A percentile compares a stretch with the other conserved stretches of the same genome.
These are phyloP conservation scores for Chlorella ohadii DNA, from an alignment of 139 green algal genomes.

Conservation along the genomic window DNA sequence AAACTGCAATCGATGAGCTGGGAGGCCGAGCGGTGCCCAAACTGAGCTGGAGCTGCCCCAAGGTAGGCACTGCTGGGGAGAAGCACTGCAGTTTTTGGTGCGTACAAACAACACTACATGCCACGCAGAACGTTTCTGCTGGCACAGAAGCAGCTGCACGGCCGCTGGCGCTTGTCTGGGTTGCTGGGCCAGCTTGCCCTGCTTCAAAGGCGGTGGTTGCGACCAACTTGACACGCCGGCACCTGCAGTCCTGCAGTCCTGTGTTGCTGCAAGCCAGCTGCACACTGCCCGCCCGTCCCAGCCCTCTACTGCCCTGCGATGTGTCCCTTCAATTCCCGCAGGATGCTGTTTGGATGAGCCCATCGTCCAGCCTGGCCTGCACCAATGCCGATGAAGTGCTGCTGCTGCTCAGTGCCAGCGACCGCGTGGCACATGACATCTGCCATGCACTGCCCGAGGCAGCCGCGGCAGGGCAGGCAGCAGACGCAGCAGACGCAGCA, in stretches of 20 bases:
- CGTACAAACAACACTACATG: no score
- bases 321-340: conserved; percentile 2
- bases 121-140: no score
- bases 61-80: conserved; percentile 15
- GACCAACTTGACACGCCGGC: no score
- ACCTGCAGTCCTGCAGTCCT: no score
- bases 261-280: no score
- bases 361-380: conserved; percentile 63
- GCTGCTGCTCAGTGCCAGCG: conserved; percentile 92
- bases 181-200: no score
- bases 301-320: not conserved
- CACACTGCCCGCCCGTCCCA: no score
- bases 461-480: not conserved
- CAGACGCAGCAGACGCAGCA: conserved; percentile 3
- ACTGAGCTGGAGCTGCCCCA: conserved; percentile 93
- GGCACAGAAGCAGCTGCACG: no score
- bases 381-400: conserved; percentile 80
- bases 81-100: no score
- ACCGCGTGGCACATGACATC: conserved; percentile 89
- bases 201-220: no score
- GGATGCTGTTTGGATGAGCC: conserved; percentile 89
- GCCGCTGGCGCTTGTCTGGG: no score
- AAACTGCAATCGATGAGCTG: conserved; percentile 67
- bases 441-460: conserved; percentile 22
- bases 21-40: conserved; percentile 88